phyloP scores from a whole-genome alignment of 2,329 filamentous ascomycete species.

The Byssoonygena ceratinophila region DNA sequence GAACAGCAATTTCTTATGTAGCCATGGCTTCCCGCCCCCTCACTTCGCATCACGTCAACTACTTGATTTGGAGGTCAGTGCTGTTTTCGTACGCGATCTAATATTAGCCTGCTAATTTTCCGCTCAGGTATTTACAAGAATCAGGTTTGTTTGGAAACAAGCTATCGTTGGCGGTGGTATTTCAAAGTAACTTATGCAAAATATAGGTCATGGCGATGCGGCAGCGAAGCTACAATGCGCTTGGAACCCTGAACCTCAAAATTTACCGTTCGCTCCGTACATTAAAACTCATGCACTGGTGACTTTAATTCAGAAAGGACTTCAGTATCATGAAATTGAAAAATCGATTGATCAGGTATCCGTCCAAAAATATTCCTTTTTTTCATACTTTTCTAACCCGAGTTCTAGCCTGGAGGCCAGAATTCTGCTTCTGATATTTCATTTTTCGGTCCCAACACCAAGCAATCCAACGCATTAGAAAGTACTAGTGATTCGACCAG shows the following conservation, averaged over 20 bases:
- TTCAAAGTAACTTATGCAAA: slow-evolving; percentile 13
- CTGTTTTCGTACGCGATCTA: too few species aligned
- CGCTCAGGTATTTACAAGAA: slow-evolving; percentile 46
- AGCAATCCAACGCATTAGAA: slow-evolving; percentile 24
- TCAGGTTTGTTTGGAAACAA: slow-evolving; percentile 36
- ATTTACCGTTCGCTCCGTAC: slow-evolving; percentile 50
- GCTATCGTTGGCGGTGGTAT: not conserved
- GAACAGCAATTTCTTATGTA: slow-evolving; percentile 4
- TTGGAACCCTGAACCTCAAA: slow-evolving; percentile 53
- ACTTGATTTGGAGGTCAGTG: slow-evolving; percentile 56
- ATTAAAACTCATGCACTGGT: slow-evolving; percentile 51
- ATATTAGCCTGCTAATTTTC: too few species aligned
- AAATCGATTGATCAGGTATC: slow-evolving; percentile 41
- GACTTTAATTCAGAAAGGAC: slow-evolving; percentile 53
- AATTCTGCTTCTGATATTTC: slow-evolving; percentile 29
- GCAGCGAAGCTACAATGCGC: slow-evolving; percentile 51
- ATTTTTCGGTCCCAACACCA: slow-evolving; percentile 39
- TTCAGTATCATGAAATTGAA: slow-evolving; percentile 45
- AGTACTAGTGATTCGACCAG: slow-evolving; percentile 15
- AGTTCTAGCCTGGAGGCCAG: slow-evolving; percentile 30
- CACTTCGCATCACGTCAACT: slow-evolving; percentile 53
- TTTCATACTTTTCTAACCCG: not conserved
- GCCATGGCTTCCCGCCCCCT: slow-evolving; percentile 36
- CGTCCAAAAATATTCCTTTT: slow-evolving; percentile 1
- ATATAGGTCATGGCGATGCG: slow-evolving; percentile 47